Evolutionary conservation across 441 rosid genomes (phyloP).

Genomic region (Pelargonium cotyledonis): DNA sequence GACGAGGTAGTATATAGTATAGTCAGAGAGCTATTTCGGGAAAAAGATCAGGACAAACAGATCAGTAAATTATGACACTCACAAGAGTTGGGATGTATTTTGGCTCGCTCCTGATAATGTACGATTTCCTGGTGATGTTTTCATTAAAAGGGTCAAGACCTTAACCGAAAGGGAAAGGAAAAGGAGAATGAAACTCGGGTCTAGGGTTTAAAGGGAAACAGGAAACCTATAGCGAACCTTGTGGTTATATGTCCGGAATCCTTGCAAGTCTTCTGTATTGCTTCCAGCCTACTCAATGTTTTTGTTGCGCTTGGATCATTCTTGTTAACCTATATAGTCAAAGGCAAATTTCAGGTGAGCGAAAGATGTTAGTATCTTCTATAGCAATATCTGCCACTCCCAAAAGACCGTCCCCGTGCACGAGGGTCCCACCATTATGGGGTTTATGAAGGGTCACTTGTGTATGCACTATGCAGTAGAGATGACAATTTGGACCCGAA

Average conservation of each 20-base stretch:
- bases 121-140: conserved; percentile 47
- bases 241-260: conserved; percentile 51
- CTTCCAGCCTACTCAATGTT: conserved; percentile 57
- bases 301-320: conserved; percentile 64
- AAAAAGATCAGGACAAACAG: not conserved
- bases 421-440: no score
- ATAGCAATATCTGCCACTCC: no score
- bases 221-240: conserved; percentile 33
- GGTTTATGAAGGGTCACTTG: no score
- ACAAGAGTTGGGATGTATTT: conserved; percentile 34
- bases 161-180: not conserved
- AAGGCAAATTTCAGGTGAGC: not conserved
- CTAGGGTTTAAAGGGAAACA: not conserved
- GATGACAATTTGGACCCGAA: no score
- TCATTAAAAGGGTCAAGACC: not conserved
- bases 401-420: no score
- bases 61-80: conserved; percentile 22
- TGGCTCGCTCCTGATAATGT: conserved; percentile 27
- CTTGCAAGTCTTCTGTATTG: conserved; percentile 57
- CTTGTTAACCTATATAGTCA: conserved; percentile 47
- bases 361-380: no score
- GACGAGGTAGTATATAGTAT: not conserved
- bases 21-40: conserved; percentile 10
- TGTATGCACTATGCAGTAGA: no score
- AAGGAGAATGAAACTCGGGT: not conserved